Base-by-base conservation (phyloP, 1,284 basidiomycete genomes). In the Ustilago lituana region DNA sequence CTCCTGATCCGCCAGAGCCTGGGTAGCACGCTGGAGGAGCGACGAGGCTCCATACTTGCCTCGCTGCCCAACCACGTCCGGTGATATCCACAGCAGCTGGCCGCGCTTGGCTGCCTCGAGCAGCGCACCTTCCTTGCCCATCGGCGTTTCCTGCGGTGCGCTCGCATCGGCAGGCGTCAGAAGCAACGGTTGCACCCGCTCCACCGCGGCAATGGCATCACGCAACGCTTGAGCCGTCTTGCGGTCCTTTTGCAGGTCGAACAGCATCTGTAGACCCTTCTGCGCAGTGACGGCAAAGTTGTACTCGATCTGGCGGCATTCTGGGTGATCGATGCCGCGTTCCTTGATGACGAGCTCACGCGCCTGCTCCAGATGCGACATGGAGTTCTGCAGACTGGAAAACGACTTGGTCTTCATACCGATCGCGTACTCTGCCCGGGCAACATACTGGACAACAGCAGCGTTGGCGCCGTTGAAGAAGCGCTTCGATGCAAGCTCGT, bases 221-320 rank as follows among this genome's bases (percentile, higher is more conserved):
- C 60, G 37, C 17, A 81, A 59, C 44, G 74, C 70, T 37, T 49
- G 40, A 5, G 67, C 46, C 14, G 51, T 51, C 41, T 73, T 68
- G 51, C 71, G 69, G 41, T 74, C 74, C 47, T 66, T 53, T 23
- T 61, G 70, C 38, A 73, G 41, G 14, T 80, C 77, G 35, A 77
- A 78, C 26, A 82, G 69, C 74, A 82, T 73, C 69, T 79, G 75
- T 29, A 82, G 44, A 14, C 67, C 64, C 35, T 80, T 79, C 19
- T 82, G 80, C 36, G 73, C 59, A 20, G 74, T 80, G 37, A 82
- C 78, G 1, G 79, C 80, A 40, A 48, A 59, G 46, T 82, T 82
- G 73, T 79, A 82, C 46, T 70, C 59, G 44, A 76, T 60, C 59
- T 74, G 78, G 22, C 71, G 72, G 15, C 54, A 57, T 35, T 71